phyloP scores from a whole-genome alignment of 1,284 basidiomycete genomes.

The Sporisorium graminicola region DNA sequence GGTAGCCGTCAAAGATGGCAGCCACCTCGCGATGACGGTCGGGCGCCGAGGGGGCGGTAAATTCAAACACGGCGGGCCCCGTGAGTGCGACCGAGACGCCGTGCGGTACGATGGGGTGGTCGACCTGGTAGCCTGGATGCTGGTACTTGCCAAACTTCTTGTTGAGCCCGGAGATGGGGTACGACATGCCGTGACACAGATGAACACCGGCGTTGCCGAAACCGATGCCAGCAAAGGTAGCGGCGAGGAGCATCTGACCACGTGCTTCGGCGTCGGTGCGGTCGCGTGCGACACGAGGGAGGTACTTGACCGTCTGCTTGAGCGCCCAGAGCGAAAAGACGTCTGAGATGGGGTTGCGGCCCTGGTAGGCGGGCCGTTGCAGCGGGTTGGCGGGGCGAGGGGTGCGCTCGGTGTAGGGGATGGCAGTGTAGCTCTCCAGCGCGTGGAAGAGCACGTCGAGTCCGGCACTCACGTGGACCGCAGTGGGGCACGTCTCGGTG shows the following conservation, averaged over 20 bases:
- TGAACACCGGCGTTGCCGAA: slow-evolving; percentile 91
- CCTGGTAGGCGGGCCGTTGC: slow-evolving; percentile 90
- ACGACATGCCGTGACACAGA: slow-evolving; percentile 63
- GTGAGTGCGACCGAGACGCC: slow-evolving; percentile 55
- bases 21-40: slow-evolving; percentile 89
- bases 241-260: slow-evolving; percentile 84
- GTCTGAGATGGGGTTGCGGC: slow-evolving; percentile 92
- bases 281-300: slow-evolving; percentile 87
- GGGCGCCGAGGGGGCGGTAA: slow-evolving; percentile 76
- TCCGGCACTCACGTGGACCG: slow-evolving; percentile 89
- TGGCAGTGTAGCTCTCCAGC: slow-evolving; percentile 77
- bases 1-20: slow-evolving; percentile 79
- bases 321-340: slow-evolving; percentile 97
- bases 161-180: slow-evolving; percentile 78
- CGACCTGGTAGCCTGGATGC: slow-evolving; percentile 76
- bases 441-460: slow-evolving; percentile 93
- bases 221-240: slow-evolving; percentile 82
- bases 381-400: slow-evolving; percentile 92
- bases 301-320: slow-evolving; percentile 87
- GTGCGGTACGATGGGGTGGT: slow-evolving; percentile 91
- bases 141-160: slow-evolving; percentile 78
- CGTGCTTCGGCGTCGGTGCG: slow-evolving; percentile 82
- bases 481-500: slow-evolving; percentile 79
- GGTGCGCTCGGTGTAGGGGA: slow-evolving; percentile 81
- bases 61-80: slow-evolving; percentile 51